Evolutionary conservation across 345 rosid genomes (phyloP).

Genomic region (Murraya paniculata): DNA sequence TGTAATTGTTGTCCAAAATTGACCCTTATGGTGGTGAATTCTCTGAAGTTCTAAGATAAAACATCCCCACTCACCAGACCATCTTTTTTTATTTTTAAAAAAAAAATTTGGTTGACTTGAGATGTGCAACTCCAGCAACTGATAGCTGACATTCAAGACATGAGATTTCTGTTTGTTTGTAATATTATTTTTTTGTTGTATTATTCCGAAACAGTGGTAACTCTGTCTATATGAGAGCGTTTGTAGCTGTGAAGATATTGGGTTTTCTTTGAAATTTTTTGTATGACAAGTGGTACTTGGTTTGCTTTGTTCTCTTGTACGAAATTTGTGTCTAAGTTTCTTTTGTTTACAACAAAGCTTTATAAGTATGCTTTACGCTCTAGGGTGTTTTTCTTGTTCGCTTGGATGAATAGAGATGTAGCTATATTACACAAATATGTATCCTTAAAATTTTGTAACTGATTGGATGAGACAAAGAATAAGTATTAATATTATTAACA

Average conservation of each 20-base stretch:
- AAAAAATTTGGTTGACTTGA: no score
- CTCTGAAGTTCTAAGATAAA: not conserved
- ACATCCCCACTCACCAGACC: not conserved
- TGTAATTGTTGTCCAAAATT: not conserved
- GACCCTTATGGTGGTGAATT: not conserved
- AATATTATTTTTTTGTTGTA: not conserved
- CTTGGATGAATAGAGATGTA: not conserved
- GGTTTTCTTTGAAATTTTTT: not conserved
- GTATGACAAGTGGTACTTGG: not conserved
- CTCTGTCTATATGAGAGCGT: not conserved
- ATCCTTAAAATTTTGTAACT: not conserved
- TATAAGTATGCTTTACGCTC: not conserved
- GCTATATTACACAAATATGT: not conserved
- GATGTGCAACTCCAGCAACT: no score
- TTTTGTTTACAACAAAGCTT: not conserved
- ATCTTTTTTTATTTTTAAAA: no score
- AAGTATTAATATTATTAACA: not conserved
- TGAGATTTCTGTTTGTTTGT: not conserved
- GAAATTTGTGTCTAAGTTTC: no score
- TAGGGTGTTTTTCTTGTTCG: not conserved
- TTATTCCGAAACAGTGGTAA: not conserved
- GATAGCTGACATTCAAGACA: not conserved
- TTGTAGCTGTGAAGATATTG: not conserved
- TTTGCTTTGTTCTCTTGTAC: no score
- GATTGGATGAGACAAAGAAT: not conserved